Conservation (phyloP, 2,329 filamentous ascomycete species). For the Ceratocystis smalleyi region DNA sequence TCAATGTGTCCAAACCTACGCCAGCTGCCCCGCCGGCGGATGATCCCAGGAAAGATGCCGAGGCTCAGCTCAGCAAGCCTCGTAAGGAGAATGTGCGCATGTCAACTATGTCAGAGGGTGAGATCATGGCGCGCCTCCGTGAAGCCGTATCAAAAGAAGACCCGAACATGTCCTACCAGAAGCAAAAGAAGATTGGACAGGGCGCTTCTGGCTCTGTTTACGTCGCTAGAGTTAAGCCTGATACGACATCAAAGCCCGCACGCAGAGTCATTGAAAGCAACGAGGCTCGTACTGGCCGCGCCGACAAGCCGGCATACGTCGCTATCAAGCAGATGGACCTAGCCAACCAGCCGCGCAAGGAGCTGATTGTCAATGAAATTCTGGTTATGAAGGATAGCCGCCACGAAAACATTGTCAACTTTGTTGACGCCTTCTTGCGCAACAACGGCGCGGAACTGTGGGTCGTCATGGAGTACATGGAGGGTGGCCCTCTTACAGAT, state of each 20-base stretch:
- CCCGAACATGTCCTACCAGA: slow-evolving; percentile 87
- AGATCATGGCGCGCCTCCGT: slow-evolving; percentile 91
- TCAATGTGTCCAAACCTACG: slow-evolving; percentile 57
- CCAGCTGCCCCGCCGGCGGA: slow-evolving; percentile 39
- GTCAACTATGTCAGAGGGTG: slow-evolving; percentile 93
- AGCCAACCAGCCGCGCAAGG: slow-evolving; percentile 89
- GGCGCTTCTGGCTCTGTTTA: slow-evolving; percentile 97
- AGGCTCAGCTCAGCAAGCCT: slow-evolving; percentile 75
- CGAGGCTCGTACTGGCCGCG: slow-evolving; percentile 39
- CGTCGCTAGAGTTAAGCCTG: slow-evolving; percentile 87
- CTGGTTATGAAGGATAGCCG: slow-evolving; percentile 99
- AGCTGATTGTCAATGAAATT: slow-evolving; percentile 97
- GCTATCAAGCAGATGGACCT: slow-evolving; percentile 99
- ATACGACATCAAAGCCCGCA: slow-evolving; percentile 64
- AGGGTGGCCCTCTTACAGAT: slow-evolving; percentile 91
- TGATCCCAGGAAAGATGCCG: slow-evolving; percentile 64
- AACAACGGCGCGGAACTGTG: slow-evolving; percentile 93
- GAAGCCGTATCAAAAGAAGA: slow-evolving; percentile 93
- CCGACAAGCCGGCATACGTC: slow-evolving; percentile 49
- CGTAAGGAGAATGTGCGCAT: slow-evolving; percentile 89
- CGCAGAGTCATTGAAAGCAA: slow-evolving; percentile 64
- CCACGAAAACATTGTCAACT: slow-evolving; percentile 98
- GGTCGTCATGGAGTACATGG: slow-evolving; percentile 99
- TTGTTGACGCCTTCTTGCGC: slow-evolving; percentile 87
- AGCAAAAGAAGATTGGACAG: slow-evolving; percentile 99